A percentile compares a stretch with the other conserved stretches of the same genome.
Evolutionary conservation across 495 filamentous ascomycete species (phyloP).

Genomic region (Letharia columbiana): DNA sequence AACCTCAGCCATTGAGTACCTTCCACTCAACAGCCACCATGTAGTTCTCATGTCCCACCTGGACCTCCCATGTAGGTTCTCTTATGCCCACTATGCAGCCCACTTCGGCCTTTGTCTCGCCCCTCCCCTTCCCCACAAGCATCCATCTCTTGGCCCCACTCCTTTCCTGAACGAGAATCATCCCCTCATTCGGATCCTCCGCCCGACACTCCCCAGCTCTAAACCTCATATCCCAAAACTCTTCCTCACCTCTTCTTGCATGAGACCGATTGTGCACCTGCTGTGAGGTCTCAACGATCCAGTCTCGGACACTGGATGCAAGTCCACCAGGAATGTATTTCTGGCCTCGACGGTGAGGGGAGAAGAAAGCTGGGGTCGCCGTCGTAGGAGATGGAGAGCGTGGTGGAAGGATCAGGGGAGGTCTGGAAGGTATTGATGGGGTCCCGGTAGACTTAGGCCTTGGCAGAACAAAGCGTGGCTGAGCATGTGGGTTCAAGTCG

Average conservation of each 20-base stretch:
- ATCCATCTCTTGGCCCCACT: conserved; percentile 7
- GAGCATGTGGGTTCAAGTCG: not conserved
- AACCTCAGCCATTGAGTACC: conserved; percentile 5
- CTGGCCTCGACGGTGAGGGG: conserved; percentile 32
- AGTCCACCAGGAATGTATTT: conserved; percentile 33
- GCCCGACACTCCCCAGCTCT: not conserved
- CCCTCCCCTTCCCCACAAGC: conserved; percentile 13
- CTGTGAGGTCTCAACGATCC: conserved; percentile 30
- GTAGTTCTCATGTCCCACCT: not conserved
- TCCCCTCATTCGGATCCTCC: conserved; percentile 11
- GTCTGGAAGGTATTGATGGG: conserved; percentile 4
- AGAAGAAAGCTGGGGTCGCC: conserved; percentile 27
- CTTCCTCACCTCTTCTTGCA: conserved; percentile 6
- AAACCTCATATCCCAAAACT: conserved; percentile 2
- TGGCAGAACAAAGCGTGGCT: conserved; percentile 15
- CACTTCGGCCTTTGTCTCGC: conserved; percentile 4
- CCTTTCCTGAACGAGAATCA: conserved; percentile 19
- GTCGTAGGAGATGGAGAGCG: not conserved
- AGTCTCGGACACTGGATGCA: conserved; percentile 29
- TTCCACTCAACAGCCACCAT: conserved; percentile 17
- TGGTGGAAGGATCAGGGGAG: conserved; percentile 11
- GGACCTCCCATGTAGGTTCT: conserved; percentile 11
- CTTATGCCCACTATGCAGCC: conserved; percentile 9
- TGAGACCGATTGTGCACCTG: conserved; percentile 1
- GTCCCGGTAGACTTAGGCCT: not conserved